Percentiles rank a stretch among this genome's conserved stretches.
These are phyloP conservation scores for Coemansia sp. DNA, from an alignment of 192 early-diverging fungal genomes.

Conservation along the genomic window DNA sequence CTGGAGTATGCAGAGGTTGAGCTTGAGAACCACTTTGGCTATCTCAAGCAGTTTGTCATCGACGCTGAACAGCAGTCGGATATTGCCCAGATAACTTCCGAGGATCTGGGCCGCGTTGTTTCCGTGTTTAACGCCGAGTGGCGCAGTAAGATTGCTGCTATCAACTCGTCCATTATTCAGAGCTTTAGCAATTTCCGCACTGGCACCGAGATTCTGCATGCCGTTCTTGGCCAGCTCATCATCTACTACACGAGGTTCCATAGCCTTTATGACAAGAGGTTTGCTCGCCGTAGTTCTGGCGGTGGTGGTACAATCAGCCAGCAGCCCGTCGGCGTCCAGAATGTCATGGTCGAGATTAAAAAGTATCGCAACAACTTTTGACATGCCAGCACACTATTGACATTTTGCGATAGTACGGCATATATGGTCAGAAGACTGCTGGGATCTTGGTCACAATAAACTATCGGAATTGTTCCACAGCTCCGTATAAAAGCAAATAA, in stretches of 20 bases:
- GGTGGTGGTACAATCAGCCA: constrained; percentile 28
- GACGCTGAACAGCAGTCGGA: constrained; percentile 67
- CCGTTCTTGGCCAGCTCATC: constrained; percentile 82
- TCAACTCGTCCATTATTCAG: constrained; percentile 87
- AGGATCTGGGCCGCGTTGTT: constrained; percentile 56
- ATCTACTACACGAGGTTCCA: constrained; percentile 92
- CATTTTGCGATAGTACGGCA: neutral
- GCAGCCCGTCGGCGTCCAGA: constrained; percentile 83
- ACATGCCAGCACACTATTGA: neutral
- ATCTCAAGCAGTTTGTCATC: constrained; percentile 78
- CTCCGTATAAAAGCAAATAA: too few species aligned
- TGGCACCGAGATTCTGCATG: constrained; percentile 88
- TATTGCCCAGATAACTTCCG: constrained; percentile 56
- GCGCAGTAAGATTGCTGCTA: constrained; percentile 69
- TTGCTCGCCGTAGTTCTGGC: constrained; percentile 53
- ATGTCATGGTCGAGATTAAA: constrained; percentile 95
- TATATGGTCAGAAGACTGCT: too few species aligned
- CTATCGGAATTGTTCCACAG: too few species aligned
- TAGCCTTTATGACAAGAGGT: constrained; percentile 73
- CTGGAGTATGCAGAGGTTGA: constrained; percentile 88
- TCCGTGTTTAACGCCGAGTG: constrained; percentile 78
- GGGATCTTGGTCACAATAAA: too few species aligned
- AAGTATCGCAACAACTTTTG: constrained; percentile 69
- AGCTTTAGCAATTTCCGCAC: constrained; percentile 96
- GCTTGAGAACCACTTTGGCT: constrained; percentile 76